These are phyloP conservation scores for Suhomyces wounanorum DNA, from an alignment of 1,139 yeast species.

Conservation along the genomic window DNA sequence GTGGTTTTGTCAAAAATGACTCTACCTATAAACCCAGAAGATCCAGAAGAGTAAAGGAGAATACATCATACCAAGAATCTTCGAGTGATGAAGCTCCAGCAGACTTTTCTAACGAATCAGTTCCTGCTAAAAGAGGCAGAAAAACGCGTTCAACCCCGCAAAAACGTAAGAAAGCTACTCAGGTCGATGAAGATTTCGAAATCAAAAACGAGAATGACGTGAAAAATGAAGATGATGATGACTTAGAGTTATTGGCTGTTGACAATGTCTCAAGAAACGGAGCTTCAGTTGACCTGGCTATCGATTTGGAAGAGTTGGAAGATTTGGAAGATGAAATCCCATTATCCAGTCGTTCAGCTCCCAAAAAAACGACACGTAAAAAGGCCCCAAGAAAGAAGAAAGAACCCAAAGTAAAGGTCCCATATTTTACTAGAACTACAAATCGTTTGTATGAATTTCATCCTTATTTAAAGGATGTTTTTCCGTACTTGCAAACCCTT, in stretches of 20 bases:
- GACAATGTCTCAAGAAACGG: constrained; percentile 22
- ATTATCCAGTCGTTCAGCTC: constrained; percentile 22
- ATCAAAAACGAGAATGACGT: constrained; percentile 20
- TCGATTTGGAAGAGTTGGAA: constrained; percentile 25
- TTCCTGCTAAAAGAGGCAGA: constrained; percentile 18
- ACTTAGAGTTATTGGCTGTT: constrained; percentile 18
- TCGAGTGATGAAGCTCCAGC: constrained; percentile 21
- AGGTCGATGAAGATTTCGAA: constrained; percentile 23
- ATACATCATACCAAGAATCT: constrained; percentile 25
- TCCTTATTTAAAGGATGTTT: constrained; percentile 73
- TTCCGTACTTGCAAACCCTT: constrained; percentile 58
- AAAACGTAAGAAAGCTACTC: constrained; percentile 16
- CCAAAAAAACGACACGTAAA: constrained; percentile 17
- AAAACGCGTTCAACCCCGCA: constrained; percentile 20
- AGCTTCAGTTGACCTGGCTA: constrained; percentile 24
- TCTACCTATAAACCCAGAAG: constrained; percentile 23
- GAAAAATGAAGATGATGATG: constrained; percentile 29
- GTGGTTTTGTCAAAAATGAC: constrained; percentile 49
- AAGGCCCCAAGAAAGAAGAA: constrained; percentile 35
- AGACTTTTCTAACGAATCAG: constrained; percentile 19
- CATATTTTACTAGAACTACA: constrained; percentile 69
- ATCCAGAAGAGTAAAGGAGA: constrained; percentile 20
- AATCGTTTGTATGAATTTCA: constrained; percentile 67
- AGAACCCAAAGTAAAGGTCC: constrained; percentile 57
- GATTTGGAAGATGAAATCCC: constrained; percentile 28